These are phyloP conservation scores for Arctostaphylos glauca DNA, from an alignment of 148 eudicot genomes.

Conservation along the genomic window DNA sequence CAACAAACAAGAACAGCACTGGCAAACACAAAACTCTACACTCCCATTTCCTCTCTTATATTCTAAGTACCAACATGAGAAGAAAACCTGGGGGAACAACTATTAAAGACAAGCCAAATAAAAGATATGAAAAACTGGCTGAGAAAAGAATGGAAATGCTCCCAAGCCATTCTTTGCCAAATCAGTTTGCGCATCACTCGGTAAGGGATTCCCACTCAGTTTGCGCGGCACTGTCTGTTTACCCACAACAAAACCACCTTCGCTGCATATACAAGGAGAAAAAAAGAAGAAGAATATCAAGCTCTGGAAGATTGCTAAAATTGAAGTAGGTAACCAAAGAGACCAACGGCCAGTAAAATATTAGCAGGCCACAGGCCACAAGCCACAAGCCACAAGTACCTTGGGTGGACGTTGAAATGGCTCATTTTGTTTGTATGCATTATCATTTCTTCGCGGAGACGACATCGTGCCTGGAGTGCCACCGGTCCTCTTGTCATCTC, in stretches of 20 bases:
- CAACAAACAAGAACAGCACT: neutral
- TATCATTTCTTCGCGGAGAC: conserved; percentile 15
- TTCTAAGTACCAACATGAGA: too few relatives aligned
- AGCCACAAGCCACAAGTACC: neutral
- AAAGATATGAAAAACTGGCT: neutral
- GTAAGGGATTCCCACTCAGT: neutral
- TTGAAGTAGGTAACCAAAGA: neutral
- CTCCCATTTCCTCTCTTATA: neutral
- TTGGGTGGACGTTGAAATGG: neutral
- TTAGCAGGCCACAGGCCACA: too few relatives aligned
- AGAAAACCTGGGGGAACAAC: neutral
- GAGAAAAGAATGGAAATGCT: neutral
- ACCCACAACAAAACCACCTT: conserved; percentile 28
- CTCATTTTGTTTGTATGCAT: conserved; percentile 8
- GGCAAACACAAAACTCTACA: neutral
- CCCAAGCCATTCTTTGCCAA: conserved; percentile 7
- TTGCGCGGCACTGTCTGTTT: neutral
- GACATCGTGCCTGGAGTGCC: neutral
- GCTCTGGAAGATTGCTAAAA: neutral
- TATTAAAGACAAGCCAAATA: neutral
- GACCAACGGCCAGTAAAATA: neutral
- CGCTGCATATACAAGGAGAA: conserved; percentile 6
- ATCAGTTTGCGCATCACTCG: neutral
- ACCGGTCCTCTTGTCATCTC: conserved; percentile 24
- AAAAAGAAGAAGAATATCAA: neutral